Evolutionary conservation across 805 yeast species (phyloP).

Genomic region (Ogataea degrootiae): DNA sequence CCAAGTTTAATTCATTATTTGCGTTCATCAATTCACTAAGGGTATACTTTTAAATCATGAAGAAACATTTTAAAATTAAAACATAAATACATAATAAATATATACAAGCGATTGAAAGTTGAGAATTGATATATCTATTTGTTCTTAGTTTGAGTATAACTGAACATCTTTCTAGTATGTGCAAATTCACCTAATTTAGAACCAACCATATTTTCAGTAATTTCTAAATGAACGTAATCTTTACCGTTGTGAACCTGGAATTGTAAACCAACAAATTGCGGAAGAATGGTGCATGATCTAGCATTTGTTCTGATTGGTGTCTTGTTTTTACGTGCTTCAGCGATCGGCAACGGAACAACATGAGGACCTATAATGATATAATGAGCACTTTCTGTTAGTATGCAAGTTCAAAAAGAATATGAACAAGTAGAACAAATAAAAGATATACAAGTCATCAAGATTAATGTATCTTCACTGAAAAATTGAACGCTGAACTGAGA

Average conservation of each 20-base stretch:
- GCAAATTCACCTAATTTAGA: conserved; percentile 93
- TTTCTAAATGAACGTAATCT: conserved; percentile 82
- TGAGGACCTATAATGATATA: conserved; percentile 57
- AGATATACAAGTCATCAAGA: neutral
- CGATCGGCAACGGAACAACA: conserved; percentile 91
- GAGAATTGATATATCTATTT: conserved; percentile 22
- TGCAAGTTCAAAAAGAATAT: too few relatives aligned
- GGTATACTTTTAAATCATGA: too few relatives aligned
- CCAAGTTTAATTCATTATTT: neutral
- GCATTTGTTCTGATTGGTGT: conserved; percentile 95
- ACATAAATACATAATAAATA: neutral
- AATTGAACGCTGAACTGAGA: neutral
- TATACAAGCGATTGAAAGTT: neutral
- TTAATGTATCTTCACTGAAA: neutral
- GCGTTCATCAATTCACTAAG: too few relatives aligned
- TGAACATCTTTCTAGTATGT: conserved; percentile 84
- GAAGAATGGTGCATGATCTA: conserved; percentile 88
- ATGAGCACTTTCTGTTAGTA: neutral
- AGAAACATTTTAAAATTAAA: too few relatives aligned
- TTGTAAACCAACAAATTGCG: conserved; percentile 90
- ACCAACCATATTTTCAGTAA: conserved; percentile 96
- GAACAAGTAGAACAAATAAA: neutral
- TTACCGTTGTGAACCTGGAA: conserved; percentile 96
- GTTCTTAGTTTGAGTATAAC: conserved; percentile 74
- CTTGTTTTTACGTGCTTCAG: conserved; percentile 73